Evolutionary conservation across 192 early-diverging fungal genomes (phyloP), one percentile per base, ranked within the genome.

Genomic region (Backusella tarrabulga): DNA sequence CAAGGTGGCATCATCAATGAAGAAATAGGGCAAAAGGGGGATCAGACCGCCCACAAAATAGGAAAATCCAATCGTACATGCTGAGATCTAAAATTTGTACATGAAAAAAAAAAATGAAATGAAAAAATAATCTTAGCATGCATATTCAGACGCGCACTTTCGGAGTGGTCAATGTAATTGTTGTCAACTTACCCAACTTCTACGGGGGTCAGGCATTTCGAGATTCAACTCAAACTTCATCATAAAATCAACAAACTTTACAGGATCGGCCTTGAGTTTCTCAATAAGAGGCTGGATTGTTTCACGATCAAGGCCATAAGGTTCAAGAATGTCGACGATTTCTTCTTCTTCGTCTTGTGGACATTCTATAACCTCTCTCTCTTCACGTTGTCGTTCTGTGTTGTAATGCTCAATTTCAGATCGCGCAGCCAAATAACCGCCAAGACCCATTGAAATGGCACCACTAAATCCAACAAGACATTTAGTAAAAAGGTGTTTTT

Each of bases 211-310:
- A 19, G 91, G 91, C 71, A 82, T 86, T 68, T 91, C 89, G 36
- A 92, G 77, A 38, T 79, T 79, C 34, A 92, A 77, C 79, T 92
- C 90, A 79, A 90, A 90, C 67, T 88, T 84, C 91, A 92, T 92
- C 91, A 92, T 92, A 68, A 92, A 92, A 56, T 92, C 90, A 32
- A 92, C 89, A 85, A 88, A 90, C 67, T 85, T 81, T 19, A 84
- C 82, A 23, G 87, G 87, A 80, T 92, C 77, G 11, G 70, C 70
- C 41, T 79, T 77, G 52, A 92, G 82, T n/a, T 79, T 81, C 7
- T 76, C 75, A 46, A 92, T 78, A 34, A 92, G 36, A 21, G 91
- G 91, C 21, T 83, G 70, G 23, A 91, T 56, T 17, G 79, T 79
- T 6, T 76, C 70, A 4, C 83, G 71, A 66, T 84, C 82, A 1